Evolutionary conservation across 495 filamentous ascomycete species (phyloP).

Genomic region (Talaromyces stipitatus): DNA sequence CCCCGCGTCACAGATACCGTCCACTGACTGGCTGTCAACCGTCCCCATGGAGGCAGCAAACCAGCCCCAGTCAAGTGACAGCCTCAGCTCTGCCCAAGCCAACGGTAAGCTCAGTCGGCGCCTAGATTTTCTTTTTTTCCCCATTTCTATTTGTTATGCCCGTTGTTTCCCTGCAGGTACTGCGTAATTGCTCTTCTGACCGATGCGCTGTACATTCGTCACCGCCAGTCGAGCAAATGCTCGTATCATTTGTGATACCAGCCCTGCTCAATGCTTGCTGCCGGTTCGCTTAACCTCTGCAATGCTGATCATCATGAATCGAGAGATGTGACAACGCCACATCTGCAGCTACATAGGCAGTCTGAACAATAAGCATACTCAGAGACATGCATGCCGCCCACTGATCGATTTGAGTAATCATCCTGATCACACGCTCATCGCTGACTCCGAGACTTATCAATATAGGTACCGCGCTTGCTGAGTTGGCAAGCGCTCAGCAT

Average conservation of each 20-base stretch:
- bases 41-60: neutral
- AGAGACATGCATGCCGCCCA: neutral
- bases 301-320: neutral
- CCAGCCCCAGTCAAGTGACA: conserved; percentile 5
- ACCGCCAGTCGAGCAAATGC: neutral
- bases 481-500: conserved; percentile 8
- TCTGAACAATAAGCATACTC: neutral
- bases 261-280: neutral
- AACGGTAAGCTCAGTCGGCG: neutral
- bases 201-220: neutral
- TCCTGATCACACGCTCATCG: conserved; percentile 4
- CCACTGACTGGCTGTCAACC: neutral
- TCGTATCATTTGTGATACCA: neutral
- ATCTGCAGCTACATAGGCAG: neutral
- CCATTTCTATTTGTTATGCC: neutral
- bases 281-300: neutral
- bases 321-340: neutral
- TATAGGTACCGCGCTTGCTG: conserved; percentile 4
- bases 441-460: conserved; percentile 1
- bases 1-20: neutral
- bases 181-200: neutral
- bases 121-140: neutral
- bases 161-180: neutral
- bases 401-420: neutral
- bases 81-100: conserved; percentile 1